Evolutionary conservation across 371 early-diverging fungal genomes (phyloP), one percentile per base, ranked within the genome.

Genomic region (Zychaea mexicana): DNA sequence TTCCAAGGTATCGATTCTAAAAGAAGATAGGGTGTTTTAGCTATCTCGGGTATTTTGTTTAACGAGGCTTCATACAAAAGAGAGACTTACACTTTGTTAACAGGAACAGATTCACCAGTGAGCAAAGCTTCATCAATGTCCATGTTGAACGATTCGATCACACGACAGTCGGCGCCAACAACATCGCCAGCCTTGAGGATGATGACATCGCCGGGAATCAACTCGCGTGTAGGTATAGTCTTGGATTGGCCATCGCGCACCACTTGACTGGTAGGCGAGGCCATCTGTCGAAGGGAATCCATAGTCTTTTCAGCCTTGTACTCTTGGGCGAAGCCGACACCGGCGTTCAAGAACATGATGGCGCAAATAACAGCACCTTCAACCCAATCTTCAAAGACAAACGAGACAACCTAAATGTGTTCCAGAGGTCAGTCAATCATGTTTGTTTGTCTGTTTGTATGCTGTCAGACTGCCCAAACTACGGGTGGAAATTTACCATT

Each of bases 171-270:
- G 42, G 96, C 98, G 21, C 94, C 94, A 26, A 96, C 87, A 9
- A 91, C 92, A 68, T 96, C 96, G 27, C 96, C 95, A 65, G 89
- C 89, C 64, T 95, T 94, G n/a, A 97, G 75, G 32, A 90, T 81
- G 46, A 98, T 77, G 31, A 97, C 67, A 78, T 98, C 98, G 33
- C 97, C 97, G 1, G 93, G 94, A 12, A 95, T 94, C 12, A 95
- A 74, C 21, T 90, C 91, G 47, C 77, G 77, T 21, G 94, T 90
- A 32, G 92, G 81, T 21, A 96, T 73, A 4, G 84, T 83, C 24
- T 82, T 76, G 64, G 85, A 82, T 46, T 85, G 84, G 2, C 95
- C 94, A 68, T 90, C 86, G 59, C 97, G 93, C 62, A 97, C 74
- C 12, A 95, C 96, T 39, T 82, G 83, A 45, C 81, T 85, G 27